These are phyloP conservation scores for Cyathus striatus DNA, from an alignment of 768 basidiomycete genomes.

Conservation along the genomic window DNA sequence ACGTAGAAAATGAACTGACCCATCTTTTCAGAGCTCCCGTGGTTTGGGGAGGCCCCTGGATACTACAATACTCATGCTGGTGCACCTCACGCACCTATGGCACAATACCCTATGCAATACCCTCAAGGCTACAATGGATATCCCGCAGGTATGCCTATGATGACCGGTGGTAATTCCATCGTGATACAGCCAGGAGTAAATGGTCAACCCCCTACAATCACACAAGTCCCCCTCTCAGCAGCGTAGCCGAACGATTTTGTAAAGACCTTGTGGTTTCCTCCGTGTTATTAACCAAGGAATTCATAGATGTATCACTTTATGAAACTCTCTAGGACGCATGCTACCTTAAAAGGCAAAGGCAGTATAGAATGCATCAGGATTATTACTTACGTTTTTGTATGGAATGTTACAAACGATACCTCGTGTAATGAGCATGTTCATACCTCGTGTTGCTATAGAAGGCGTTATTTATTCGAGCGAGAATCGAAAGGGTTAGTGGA, in stretches of 20 bases:
- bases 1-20: not conserved
- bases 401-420: too few species aligned
- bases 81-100: constrained; percentile 11
- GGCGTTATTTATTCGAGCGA: too few species aligned
- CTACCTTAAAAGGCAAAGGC: too few species aligned
- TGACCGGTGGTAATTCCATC: constrained; percentile 52
- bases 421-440: not conserved
- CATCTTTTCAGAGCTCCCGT: constrained; percentile 52
- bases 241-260: too few species aligned
- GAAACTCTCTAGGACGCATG: too few species aligned
- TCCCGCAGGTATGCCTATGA: constrained; percentile 15
- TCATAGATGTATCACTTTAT: too few species aligned
- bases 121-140: constrained; percentile 27
- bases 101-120: constrained; percentile 22
- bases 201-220: constrained; percentile 56
- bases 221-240: constrained; percentile 47
- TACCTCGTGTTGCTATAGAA: not conserved
- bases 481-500: too few species aligned
- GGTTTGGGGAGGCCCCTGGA: constrained; percentile 72
- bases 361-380: too few species aligned
- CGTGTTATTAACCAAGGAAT: too few species aligned
- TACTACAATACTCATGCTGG: constrained; percentile 40
- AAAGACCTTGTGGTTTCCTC: too few species aligned
- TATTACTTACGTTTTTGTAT: too few species aligned
- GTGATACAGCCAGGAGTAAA: constrained; percentile 64